Evolutionary conservation across 2,329 filamentous ascomycete species (phyloP).

Genomic region (Colletotrichum sansevieriae): DNA sequence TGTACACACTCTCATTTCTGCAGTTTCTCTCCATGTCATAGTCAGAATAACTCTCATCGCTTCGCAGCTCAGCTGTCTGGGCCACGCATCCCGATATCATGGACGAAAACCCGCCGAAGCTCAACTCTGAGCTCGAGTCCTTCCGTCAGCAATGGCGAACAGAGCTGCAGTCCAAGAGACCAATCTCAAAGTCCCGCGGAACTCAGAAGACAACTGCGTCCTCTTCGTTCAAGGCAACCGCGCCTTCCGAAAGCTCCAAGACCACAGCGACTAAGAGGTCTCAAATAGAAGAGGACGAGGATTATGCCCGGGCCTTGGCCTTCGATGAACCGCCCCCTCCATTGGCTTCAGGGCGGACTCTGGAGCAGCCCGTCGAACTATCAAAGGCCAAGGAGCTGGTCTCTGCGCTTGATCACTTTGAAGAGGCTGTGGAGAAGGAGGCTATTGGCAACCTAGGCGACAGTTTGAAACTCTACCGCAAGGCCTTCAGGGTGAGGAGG

Average conservation of each 20-base stretch:
- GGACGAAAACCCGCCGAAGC: slow-evolving; percentile 47
- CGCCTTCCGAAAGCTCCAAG: slow-evolving; percentile 44
- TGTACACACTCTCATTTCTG: not conserved
- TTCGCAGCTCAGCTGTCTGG: slow-evolving; percentile 4
- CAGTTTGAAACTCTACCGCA: slow-evolving; percentile 88
- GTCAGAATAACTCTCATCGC: not conserved
- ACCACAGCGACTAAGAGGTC: slow-evolving; percentile 20
- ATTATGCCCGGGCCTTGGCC: slow-evolving; percentile 49
- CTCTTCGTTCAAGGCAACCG: slow-evolving; percentile 41
- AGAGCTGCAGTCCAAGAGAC: slow-evolving; percentile 71
- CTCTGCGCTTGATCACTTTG: slow-evolving; percentile 92
- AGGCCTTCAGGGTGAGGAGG: slow-evolving; percentile 81
- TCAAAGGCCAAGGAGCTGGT: slow-evolving; percentile 63
- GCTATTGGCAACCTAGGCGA: slow-evolving; percentile 87
- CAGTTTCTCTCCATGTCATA: slow-evolving; percentile 8
- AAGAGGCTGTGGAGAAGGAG: slow-evolving; percentile 91
- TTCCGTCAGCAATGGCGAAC: slow-evolving; percentile 90
- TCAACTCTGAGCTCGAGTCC: slow-evolving; percentile 81
- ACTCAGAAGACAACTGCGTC: slow-evolving; percentile 44
- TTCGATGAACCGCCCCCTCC: slow-evolving; percentile 50
- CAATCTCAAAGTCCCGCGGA: slow-evolving; percentile 31
- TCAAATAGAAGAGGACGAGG: slow-evolving; percentile 53
- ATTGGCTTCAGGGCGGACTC: not conserved
- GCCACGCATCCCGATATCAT: slow-evolving; percentile 7
- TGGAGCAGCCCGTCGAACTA: slow-evolving; percentile 39